Base-by-base conservation (phyloP, 352 stramenopile genomes). In the Phytopythium kandeliae region DNA sequence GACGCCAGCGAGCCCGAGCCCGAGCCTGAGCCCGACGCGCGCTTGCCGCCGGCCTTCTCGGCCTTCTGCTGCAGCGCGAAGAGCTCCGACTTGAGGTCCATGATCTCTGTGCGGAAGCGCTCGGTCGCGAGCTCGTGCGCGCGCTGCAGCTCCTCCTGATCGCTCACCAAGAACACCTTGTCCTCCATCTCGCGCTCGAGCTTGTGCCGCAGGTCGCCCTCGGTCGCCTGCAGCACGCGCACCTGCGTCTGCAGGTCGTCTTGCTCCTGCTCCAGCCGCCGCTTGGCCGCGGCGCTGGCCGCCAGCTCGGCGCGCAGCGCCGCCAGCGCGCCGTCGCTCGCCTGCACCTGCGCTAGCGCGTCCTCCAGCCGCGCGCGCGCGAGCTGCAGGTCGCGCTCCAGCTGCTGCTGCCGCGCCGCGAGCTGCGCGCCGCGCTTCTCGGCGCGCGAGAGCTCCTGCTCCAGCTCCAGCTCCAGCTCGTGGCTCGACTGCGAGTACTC, bases 141-240 rank as follows among this genome's bases (percentile, higher is more conserved):
- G 5, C 63, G 77, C 54, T 89, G 67, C 25, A 92, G 77, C 65
- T 94, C 83, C 44, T 90, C 83, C 38, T 92, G 78, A 51, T 94
- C 83, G 52, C 69, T 90, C 41, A 86, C 48, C 21, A 94, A 43
- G 53, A 94, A 94, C 21, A 94, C 79, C 57, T 89, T 90, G 45
- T 94, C 80, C 57, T 94, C 83, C 50, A 89, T 87, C 63, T 90
- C 83, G 9, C 80, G 76, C 65, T 94, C 83, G 64, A 94, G 80
- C 42, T 88, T 84, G 69, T 94, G 80, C 13, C 67, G 64, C 46
- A 94, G 49, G 58, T 94, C 83, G 10, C 67, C 71, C 38, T 91
- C 82, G 0, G 83, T 92, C 22, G 83, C 83, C 54, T 88, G 71
- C 37, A 94, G 56, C 16, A 94, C 83, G 51, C 83, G 83, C 51